Conservation (phyloP, 2,329 filamentous ascomycete genomes). For the Venturia aucupariae region DNA sequence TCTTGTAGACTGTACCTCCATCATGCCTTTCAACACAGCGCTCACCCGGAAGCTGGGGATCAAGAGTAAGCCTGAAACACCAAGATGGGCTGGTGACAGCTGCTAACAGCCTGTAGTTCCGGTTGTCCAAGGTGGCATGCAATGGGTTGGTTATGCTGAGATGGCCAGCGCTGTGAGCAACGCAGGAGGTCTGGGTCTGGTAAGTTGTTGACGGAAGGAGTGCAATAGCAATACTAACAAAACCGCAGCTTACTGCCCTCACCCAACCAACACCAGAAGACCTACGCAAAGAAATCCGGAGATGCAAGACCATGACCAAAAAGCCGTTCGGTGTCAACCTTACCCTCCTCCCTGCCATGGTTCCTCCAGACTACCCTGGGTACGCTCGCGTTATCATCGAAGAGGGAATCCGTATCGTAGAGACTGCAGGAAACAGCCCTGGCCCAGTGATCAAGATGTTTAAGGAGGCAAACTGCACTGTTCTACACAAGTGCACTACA, state of each 20-base stretch:
- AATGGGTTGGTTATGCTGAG: slow-evolving; percentile 76
- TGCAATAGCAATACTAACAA: background rate
- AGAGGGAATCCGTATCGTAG: slow-evolving; percentile 82
- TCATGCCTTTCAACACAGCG: slow-evolving; percentile 56
- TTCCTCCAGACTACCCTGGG: slow-evolving; percentile 83
- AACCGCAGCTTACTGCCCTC: slow-evolving; percentile 59
- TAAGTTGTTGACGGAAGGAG: slow-evolving; percentile 18
- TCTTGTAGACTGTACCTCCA: background rate
- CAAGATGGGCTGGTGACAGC: slow-evolving; percentile 1
- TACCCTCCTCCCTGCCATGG: slow-evolving; percentile 81
- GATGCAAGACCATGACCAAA: slow-evolving; percentile 69
- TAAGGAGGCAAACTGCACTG: slow-evolving; percentile 66
- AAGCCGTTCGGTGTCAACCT: slow-evolving; percentile 89
- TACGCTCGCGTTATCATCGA: slow-evolving; percentile 91
- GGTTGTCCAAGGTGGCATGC: slow-evolving; percentile 79
- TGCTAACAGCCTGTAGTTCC: slow-evolving; percentile 46
- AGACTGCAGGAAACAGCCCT: slow-evolving; percentile 84
- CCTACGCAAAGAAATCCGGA: slow-evolving; percentile 85
- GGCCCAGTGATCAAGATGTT: slow-evolving; percentile 84
- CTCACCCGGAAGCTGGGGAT: slow-evolving; percentile 54
- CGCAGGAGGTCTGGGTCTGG: slow-evolving; percentile 68
- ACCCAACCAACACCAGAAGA: slow-evolving; percentile 89
- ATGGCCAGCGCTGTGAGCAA: slow-evolving; percentile 59
- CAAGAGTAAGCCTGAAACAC: slow-evolving; percentile 27
- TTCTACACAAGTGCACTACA: slow-evolving; percentile 96